Percentiles rank a stretch among this genome's conserved stretches.
These are phyloP conservation scores for Celoporthe dispersa DNA, from an alignment of 2,329 filamentous ascomycete species.

Conservation along the genomic window DNA sequence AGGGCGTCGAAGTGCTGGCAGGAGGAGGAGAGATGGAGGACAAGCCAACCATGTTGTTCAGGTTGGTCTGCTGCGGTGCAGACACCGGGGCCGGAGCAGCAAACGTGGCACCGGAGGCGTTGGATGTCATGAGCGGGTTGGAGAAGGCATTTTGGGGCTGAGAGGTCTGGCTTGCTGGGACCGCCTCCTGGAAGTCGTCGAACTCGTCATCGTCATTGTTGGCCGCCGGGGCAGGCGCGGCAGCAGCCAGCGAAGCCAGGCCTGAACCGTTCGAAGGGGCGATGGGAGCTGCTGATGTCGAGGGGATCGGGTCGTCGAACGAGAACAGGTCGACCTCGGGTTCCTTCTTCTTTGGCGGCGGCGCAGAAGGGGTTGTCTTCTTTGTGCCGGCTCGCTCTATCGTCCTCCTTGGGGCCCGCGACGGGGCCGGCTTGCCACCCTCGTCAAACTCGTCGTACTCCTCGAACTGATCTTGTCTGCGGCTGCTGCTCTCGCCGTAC, in stretches of 20 bases:
- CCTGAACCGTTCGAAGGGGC: slow-evolving; percentile 52
- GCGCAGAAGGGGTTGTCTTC: slow-evolving; percentile 60
- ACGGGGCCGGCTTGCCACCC: slow-evolving; percentile 53
- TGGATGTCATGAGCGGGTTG: slow-evolving; percentile 54
- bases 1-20: slow-evolving; percentile 57
- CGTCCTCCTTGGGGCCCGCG: slow-evolving; percentile 44
- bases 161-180: slow-evolving; percentile 56
- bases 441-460: slow-evolving; percentile 98
- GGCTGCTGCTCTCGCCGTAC: slow-evolving; percentile 67
- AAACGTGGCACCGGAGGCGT: slow-evolving; percentile 68
- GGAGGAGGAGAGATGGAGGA: slow-evolving; percentile 79
- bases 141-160: slow-evolving; percentile 42
- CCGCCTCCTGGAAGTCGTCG: slow-evolving; percentile 94
- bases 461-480: slow-evolving; percentile 77
- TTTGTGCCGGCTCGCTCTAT: slow-evolving; percentile 50
- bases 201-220: slow-evolving; percentile 89
- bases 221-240: slow-evolving; percentile 40
- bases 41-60: slow-evolving; percentile 79
- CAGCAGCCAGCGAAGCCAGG: slow-evolving; percentile 50
- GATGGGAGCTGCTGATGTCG: slow-evolving; percentile 49
- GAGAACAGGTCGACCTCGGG: slow-evolving; percentile 93
- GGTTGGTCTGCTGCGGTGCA: slow-evolving; percentile 77
- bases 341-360: slow-evolving; percentile 78
- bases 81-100: slow-evolving; percentile 84
- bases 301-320: slow-evolving; percentile 76